Conservation (phyloP, 2,329 filamentous ascomycete species). For the Sarocladiaceae sp. region DNA sequence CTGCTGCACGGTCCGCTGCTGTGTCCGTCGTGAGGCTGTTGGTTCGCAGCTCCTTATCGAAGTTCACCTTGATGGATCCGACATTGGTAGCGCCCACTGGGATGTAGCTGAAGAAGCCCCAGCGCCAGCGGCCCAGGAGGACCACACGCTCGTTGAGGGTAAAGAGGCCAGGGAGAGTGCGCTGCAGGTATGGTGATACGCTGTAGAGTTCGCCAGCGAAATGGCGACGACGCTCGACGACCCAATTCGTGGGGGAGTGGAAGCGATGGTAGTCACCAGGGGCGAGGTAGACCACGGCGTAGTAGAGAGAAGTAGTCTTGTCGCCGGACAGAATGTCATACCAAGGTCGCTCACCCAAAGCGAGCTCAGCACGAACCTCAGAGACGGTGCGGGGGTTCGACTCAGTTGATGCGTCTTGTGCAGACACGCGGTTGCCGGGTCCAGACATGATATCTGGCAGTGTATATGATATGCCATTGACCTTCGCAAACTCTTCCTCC, state of each 20-base stretch:
- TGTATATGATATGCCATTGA: constrained; percentile 95
- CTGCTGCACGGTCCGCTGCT: constrained; percentile 79
- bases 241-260: constrained; percentile 93
- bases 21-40: constrained; percentile 93
- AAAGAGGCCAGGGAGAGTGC: constrained; percentile 88
- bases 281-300: constrained; percentile 91
- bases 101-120: constrained; percentile 95
- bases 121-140: constrained; percentile 88
- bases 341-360: constrained; percentile 66
- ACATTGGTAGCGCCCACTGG: constrained; percentile 97
- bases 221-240: constrained; percentile 90
- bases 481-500: constrained; percentile 87
- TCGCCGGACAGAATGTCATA: constrained; percentile 61
- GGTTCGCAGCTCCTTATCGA: constrained; percentile 88
- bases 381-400: constrained; percentile 66
- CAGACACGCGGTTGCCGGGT: constrained; percentile 41
- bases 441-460: constrained; percentile 85
- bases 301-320: constrained; percentile 74
- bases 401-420: constrained; percentile 69
- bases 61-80: constrained; percentile 94
- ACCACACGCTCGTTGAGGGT: constrained; percentile 96
- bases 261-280: constrained; percentile 98
- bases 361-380: constrained; percentile 80
- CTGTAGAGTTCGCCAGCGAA: constrained; percentile 95
- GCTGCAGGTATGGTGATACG: constrained; percentile 91